Conservation (phyloP, 208 protist genomes). For the Leishmania tarentolae region DNA sequence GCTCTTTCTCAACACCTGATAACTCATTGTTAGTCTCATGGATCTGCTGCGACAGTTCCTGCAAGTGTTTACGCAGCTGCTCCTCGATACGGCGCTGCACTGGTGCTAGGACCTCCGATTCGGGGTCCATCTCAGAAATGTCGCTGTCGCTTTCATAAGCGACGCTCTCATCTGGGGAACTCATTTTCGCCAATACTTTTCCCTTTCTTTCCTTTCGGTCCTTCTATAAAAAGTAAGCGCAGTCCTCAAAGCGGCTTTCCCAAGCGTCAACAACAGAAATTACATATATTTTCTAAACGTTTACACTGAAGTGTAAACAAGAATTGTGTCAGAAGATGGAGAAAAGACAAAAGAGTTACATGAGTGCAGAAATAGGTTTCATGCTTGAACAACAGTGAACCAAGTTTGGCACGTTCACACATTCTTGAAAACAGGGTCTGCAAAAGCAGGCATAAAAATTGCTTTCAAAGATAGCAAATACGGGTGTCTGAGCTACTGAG, state of each 20-base stretch:
- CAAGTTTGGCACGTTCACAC: background rate
- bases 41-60: slow-evolving; percentile 84
- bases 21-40: slow-evolving; percentile 88
- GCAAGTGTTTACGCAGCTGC: slow-evolving; percentile 86
- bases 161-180: slow-evolving; percentile 38
- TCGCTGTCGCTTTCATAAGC: slow-evolving; percentile 80
- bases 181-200: slow-evolving; percentile 13
- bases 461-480: background rate
- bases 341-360: background rate
- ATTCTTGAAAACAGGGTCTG: background rate
- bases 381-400: background rate
- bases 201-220: background rate
- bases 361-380: background rate
- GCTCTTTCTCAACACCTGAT: slow-evolving; percentile 67
- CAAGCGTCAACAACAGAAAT: background rate
- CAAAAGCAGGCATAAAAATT: background rate
- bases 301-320: background rate
- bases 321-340: background rate
- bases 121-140: slow-evolving; percentile 90
- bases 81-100: slow-evolving; percentile 90
- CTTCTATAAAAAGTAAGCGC: background rate
- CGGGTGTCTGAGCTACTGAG: background rate
- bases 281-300: background rate
- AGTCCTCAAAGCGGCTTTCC: background rate
- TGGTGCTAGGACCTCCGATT: slow-evolving; percentile 79